Evolutionary conservation across 2,329 filamentous ascomycete genomes (phyloP).

Genomic region (Trichoderma sp.): DNA sequence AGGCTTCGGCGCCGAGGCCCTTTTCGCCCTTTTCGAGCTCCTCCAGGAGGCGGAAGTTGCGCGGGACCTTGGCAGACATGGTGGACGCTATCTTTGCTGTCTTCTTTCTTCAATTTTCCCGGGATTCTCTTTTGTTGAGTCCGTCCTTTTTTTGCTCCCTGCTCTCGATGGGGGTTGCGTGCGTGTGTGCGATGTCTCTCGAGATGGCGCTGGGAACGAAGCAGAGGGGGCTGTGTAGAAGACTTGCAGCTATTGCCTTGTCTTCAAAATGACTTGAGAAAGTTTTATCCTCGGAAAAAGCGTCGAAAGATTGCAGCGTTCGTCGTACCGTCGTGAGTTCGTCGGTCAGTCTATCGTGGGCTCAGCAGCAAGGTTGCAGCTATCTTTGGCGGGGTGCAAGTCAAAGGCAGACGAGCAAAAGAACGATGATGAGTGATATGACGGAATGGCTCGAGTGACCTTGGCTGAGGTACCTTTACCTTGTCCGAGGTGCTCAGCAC

Average conservation of each 20-base stretch:
- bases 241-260: neutral
- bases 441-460: slow-evolving; percentile 16
- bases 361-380: neutral
- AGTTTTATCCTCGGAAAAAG: no score
- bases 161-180: neutral
- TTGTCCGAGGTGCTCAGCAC: neutral
- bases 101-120: neutral
- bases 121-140: no score
- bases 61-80: slow-evolving; percentile 68
- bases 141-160: neutral
- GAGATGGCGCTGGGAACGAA: neutral
- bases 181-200: neutral
- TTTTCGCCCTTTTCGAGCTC: slow-evolving; percentile 99
- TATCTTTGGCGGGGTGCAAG: slow-evolving; percentile 13
- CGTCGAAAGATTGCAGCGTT: neutral
- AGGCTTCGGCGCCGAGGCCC: slow-evolving; percentile 91
- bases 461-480: slow-evolving; percentile 1
- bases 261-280: no score
- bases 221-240: neutral
- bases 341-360: neutral
- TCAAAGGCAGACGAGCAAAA: slow-evolving; percentile 10
- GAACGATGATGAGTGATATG: slow-evolving; percentile 11
- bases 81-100: neutral
- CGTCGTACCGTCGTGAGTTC: neutral
- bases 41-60: slow-evolving; percentile 95